Conservation (phyloP, 805 yeast species). For the Zygosaccharomyces pseudorouxii region DNA sequence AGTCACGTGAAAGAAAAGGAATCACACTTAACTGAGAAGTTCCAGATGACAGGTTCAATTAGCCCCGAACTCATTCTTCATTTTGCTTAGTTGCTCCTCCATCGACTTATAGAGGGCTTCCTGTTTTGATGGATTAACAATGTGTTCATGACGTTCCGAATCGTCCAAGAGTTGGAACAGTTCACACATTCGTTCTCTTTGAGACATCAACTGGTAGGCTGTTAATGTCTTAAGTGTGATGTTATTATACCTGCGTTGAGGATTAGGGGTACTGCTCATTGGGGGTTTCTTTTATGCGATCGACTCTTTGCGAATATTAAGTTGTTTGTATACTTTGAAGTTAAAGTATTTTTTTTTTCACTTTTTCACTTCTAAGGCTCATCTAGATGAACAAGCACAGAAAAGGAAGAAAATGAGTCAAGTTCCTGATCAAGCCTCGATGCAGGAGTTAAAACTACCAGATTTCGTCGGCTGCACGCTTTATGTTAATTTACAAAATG, state of each 20-base stretch:
- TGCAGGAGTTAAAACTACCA: conserved; percentile 18
- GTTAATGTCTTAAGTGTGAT: conserved; percentile 31
- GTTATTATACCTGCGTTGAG: conserved; percentile 17
- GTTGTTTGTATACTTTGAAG: not conserved
- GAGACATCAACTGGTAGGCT: conserved; percentile 28
- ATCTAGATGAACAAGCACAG: not conserved
- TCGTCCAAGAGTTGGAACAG: conserved; percentile 29
- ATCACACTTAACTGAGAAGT: no score
- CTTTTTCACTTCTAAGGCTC: not conserved
- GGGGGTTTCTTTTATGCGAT: not conserved
- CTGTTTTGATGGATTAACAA: conserved; percentile 18
- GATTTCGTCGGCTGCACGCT: conserved; percentile 34
- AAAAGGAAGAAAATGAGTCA: not conserved
- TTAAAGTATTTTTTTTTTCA: conserved; percentile 4
- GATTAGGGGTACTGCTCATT: not conserved
- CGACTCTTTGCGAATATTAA: not conserved
- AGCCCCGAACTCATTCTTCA: conserved; percentile 9
- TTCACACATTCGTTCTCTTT: conserved; percentile 31
- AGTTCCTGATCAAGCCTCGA: not conserved
- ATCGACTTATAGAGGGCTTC: conserved; percentile 14
- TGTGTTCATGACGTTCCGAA: conserved; percentile 15
- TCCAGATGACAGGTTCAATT: not conserved
- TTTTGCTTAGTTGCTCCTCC: conserved; percentile 12
- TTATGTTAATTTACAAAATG: conserved; percentile 36
- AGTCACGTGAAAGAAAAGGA: conserved; percentile 1